These are phyloP conservation scores for Parastagonospora avenae DNA, from an alignment of 2,329 filamentous ascomycete genomes.

Conservation along the genomic window DNA sequence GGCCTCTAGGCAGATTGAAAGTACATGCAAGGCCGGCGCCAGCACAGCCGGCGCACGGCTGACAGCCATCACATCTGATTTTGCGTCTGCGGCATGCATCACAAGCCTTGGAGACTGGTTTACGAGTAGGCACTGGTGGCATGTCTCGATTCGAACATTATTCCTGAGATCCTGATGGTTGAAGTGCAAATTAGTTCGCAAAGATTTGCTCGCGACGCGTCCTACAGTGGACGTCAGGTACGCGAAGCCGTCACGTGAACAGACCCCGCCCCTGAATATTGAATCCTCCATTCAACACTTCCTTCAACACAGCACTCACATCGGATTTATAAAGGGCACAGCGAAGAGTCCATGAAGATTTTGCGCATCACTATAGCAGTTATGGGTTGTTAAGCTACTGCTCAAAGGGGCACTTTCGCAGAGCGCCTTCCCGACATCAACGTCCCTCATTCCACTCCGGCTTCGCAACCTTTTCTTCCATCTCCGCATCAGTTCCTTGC, in stretches of 20 bases:
- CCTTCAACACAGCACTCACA: too few species aligned
- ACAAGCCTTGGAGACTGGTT: constrained; percentile 59
- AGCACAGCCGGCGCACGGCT: constrained; percentile 73
- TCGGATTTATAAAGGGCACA: too few species aligned
- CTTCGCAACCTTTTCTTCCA: constrained; percentile 13
- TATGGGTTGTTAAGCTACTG: not conserved
- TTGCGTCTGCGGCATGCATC: constrained; percentile 77
- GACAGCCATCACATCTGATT: constrained; percentile 74
- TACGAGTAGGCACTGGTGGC: constrained; percentile 2
- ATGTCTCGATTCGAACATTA: not conserved
- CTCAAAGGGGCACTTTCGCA: not conserved
- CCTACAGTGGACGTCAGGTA: too few species aligned
- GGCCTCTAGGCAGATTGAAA: constrained; percentile 40
- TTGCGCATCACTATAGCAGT: not conserved
- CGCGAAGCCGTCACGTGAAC: too few species aligned
- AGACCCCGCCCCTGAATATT: too few species aligned
- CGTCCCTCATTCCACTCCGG: constrained; percentile 20
- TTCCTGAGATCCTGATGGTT: not conserved
- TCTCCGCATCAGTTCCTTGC: constrained; percentile 7
- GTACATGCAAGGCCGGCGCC: constrained; percentile 51
- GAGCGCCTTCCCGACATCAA: too few species aligned
- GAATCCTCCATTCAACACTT: too few species aligned
- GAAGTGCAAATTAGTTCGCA: not conserved
- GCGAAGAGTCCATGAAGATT: too few species aligned
- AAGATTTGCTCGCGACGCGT: not conserved